Evolutionary conservation across 768 basidiomycete species (phyloP), one percentile per base, ranked within the genome.

Genomic region (Dacryopinax primogenitus): DNA sequence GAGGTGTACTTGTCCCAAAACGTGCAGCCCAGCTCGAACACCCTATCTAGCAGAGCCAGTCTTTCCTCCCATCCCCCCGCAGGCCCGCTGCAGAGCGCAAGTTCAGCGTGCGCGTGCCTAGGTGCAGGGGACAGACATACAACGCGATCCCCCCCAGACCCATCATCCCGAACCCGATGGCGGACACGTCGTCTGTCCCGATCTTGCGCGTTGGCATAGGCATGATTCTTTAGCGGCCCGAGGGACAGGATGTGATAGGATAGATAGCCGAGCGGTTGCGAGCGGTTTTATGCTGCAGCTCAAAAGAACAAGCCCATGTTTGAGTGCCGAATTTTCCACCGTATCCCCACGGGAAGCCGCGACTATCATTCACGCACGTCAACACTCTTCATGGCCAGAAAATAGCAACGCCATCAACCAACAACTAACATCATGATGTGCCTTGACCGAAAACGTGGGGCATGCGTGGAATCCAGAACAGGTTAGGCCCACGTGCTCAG

Each of bases 141-240:
- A 45, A 62, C 39, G 72, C 73, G 45, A 66, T 67, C 1, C 66
- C 72, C 51, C 69, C 69, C 15, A 75, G 63, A 16, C 82, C 84
- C 85, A 86, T 86, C 6, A 78, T 74, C 3, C 86, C 86, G 66
- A 82, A 84, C 1, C 85, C 84, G 13, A 87, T 77, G 23, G 80
- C 80, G 6, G 79, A 75, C n/a, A 84, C 79, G 13, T 75, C 64
- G 32, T 74, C 71, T 13, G 75, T 71, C 26, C 81, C 82, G 26
- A 86, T 78, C 63, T 74, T 79, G 64, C 78, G 79, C 65, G 75
- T 77, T 26, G 74, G 77, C 66, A 74, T 73, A 68, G 68, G 18
- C 36, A 37, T 37, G n/a, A n/a, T 37, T 37, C 11, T 37, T 9
- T 9, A 37, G 45, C 45, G 23, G 45, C 7, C 37, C 45, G 45